Conservation (phyloP, 768 basidiomycete genomes). For the Amanita inopinata region DNA sequence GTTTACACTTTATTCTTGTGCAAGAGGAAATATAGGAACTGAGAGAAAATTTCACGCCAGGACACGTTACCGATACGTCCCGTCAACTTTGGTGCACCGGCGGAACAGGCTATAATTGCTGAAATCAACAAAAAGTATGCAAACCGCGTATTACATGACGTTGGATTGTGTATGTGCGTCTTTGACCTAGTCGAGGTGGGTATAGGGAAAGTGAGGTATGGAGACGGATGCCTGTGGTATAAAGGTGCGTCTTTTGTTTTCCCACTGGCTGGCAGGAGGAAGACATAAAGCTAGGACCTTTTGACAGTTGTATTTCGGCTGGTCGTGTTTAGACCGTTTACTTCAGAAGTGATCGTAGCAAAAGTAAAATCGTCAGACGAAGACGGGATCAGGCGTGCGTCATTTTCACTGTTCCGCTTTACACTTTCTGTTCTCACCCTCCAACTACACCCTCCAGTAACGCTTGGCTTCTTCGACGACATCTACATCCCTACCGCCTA, state of each 20-base stretch:
- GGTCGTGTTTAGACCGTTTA: conserved; percentile 86
- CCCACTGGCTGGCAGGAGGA: not conserved
- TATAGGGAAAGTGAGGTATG: conserved; percentile 90
- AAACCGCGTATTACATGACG: conserved; percentile 81
- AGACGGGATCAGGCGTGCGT: conserved; percentile 76
- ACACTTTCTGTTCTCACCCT: not conserved
- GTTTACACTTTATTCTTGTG: conserved; percentile 10
- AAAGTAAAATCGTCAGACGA: conserved; percentile 83
- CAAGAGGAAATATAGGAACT: not conserved
- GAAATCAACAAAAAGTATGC: conserved; percentile 96
- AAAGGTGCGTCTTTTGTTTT: conserved; percentile 48
- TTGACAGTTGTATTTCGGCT: conserved; percentile 82
- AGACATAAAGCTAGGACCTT: conserved; percentile 6
- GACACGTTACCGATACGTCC: conserved; percentile 90
- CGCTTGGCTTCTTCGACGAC: conserved; percentile 90
- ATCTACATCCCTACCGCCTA: conserved; percentile 75
- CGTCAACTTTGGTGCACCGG: conserved; percentile 69
- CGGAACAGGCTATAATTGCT: conserved; percentile 70
- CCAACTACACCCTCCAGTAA: conserved; percentile 37
- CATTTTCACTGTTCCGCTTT: no score
- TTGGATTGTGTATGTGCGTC: conserved; percentile 84
- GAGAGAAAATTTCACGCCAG: conserved; percentile 31
- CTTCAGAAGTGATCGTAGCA: conserved; percentile 82
- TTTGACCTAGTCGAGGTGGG: conserved; percentile 82
- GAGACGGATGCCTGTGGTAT: conserved; percentile 93